A percentile compares a stretch with the other conserved stretches of the same genome.
Conservation (phyloP, 495 filamentous ascomycete genomes). For the Penicillium waksmanii region DNA sequence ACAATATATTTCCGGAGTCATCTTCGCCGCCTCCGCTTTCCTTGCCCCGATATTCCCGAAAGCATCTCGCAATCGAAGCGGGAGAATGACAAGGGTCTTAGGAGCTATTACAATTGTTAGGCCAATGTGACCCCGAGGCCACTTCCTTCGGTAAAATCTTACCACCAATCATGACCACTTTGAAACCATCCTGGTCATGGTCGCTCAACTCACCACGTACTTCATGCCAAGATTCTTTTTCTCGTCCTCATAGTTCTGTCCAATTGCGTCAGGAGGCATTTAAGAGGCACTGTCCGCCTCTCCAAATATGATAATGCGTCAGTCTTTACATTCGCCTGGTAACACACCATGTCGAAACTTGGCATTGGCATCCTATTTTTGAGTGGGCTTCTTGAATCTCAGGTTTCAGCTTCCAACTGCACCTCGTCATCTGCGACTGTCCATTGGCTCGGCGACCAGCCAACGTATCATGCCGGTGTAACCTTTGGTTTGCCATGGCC, state of each 20-base stretch:
- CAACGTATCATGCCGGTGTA: conserved; percentile 32
- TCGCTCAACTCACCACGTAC: neutral
- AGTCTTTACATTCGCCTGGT: neutral
- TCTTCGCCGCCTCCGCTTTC: too few relatives aligned
- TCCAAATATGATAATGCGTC: neutral
- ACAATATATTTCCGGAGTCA: too few relatives aligned
- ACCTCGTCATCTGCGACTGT: conserved; percentile 20
- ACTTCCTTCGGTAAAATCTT: neutral
- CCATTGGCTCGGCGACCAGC: conserved; percentile 42
- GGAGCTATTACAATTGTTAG: neutral
- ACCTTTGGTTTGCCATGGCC: conserved; percentile 51
- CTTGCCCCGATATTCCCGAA: too few relatives aligned
- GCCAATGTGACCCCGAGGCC: neutral
- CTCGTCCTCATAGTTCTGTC: neutral
- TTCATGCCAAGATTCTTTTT: neutral
- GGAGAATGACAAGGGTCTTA: neutral
- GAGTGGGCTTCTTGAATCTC: neutral
- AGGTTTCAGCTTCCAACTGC: neutral
- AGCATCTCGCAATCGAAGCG: too few relatives aligned
- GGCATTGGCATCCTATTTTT: neutral
- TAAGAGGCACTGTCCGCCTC: neutral
- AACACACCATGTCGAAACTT: neutral
- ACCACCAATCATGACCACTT: neutral
- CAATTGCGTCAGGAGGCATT: neutral
- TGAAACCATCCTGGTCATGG: neutral